A percentile compares a stretch with the other conserved stretches of the same genome.
These are phyloP conservation scores for Sphenostylis stenocarpa DNA, from an alignment of 306 rosid genomes.

Conservation along the genomic window DNA sequence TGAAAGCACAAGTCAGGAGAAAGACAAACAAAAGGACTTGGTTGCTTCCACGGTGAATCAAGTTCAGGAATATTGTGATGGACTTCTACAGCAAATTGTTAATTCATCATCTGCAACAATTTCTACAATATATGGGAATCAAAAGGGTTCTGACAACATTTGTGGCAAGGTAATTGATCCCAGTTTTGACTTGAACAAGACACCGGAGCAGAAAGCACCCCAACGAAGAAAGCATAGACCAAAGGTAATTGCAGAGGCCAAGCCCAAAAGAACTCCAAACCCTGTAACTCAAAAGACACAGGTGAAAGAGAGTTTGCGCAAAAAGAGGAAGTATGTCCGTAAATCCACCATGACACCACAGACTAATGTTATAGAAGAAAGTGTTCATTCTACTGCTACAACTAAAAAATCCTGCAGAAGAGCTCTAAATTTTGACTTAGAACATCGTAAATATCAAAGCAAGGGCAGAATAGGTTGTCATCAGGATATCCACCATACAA, in stretches of 20 bases:
- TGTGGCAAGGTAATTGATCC: constrained; percentile 38
- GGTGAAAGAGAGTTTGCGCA: constrained; percentile 45
- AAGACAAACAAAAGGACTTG: constrained; percentile 41
- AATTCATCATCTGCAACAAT: constrained; percentile 61
- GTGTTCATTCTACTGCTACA: constrained; percentile 25
- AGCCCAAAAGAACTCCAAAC: constrained; percentile 57
- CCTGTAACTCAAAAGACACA: constrained; percentile 41
- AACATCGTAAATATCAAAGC: constrained; percentile 40
- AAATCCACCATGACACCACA: constrained; percentile 51
- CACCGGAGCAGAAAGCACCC: constrained; percentile 71
- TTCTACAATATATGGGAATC: constrained; percentile 41
- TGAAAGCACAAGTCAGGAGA: constrained; percentile 52
- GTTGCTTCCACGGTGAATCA: constrained; percentile 41
- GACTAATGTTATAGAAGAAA: constrained; percentile 36
- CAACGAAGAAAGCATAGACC: constrained; percentile 88
- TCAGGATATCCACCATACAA: constrained; percentile 45
- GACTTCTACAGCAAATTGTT: constrained; percentile 60
- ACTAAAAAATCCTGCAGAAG: constrained; percentile 59
- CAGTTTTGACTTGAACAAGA: constrained; percentile 68
- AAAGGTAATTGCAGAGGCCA: constrained; percentile 75
- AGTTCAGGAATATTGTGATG: constrained; percentile 46
- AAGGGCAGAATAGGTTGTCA: constrained; percentile 37
- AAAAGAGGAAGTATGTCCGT: constrained; percentile 62
- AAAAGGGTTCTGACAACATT: constrained; percentile 39
- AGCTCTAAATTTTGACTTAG: constrained; percentile 63